phyloP scores from a whole-genome alignment of 441 rosid genomes.

The Mallotus japonicus region DNA sequence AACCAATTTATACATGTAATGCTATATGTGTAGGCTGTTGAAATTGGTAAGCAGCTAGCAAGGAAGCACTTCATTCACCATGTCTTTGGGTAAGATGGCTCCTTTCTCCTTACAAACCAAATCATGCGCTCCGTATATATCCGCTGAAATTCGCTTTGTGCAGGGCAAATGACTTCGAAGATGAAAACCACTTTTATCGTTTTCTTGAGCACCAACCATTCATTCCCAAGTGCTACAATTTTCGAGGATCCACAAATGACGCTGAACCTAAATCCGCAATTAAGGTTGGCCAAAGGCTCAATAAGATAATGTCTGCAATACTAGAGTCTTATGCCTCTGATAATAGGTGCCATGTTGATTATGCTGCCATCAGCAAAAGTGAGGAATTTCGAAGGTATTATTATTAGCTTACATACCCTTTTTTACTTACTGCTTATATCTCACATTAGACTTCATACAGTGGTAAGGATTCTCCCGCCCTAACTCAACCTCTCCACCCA shows the following conservation, averaged over 20 bases:
- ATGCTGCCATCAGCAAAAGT: constrained; percentile 54
- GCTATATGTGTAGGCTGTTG: constrained; percentile 51
- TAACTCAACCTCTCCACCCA: background rate
- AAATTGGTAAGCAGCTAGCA: constrained; percentile 62
- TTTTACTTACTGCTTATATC: background rate
- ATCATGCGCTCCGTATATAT: background rate
- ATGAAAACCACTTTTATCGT: constrained; percentile 72
- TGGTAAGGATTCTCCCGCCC: background rate
- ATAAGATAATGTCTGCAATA: constrained; percentile 81
- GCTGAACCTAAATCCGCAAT: constrained; percentile 57
- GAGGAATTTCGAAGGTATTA: constrained; percentile 87
- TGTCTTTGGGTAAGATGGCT: constrained; percentile 62
- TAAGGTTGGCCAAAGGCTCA: constrained; percentile 46
- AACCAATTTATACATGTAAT: background rate
- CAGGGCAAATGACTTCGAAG: constrained; percentile 80
- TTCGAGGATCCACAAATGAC: constrained; percentile 58
- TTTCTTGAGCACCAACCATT: constrained; percentile 83
- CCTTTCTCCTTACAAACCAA: background rate
- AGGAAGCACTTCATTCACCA: constrained; percentile 82
- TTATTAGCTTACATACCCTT: background rate
- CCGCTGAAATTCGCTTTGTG: background rate
- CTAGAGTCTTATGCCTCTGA: constrained; percentile 74
- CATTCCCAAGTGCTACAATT: constrained; percentile 68
- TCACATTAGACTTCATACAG: too few relatives aligned
- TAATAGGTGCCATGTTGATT: constrained; percentile 60